Percentiles rank a stretch among this genome's conserved stretches.
These are phyloP conservation scores for Heliamphora exappendiculata DNA, from an alignment of 148 eudicot genomes.

Conservation along the genomic window DNA sequence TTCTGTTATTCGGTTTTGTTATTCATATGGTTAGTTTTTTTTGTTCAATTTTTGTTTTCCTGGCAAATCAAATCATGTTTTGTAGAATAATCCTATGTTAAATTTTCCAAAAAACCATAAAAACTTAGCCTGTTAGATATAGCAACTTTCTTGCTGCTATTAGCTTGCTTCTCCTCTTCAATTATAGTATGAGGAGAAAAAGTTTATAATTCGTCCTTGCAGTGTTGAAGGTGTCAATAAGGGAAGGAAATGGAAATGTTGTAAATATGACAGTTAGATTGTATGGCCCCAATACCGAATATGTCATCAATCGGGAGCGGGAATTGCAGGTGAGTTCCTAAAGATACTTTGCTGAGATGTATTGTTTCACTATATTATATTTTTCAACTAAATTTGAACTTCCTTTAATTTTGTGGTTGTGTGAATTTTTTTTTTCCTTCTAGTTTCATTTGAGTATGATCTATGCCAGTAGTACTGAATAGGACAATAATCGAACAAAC, in stretches of 20 bases:
- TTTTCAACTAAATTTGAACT: background rate
- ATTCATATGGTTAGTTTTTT: background rate
- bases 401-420: background rate
- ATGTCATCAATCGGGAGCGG: conserved; percentile 79
- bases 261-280: conserved; percentile 58
- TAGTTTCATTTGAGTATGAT: too few relatives aligned
- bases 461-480: too few relatives aligned
- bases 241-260: conserved; percentile 41
- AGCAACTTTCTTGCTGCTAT: background rate
- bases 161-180: background rate
- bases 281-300: conserved; percentile 96
- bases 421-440: background rate
- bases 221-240: conserved; percentile 87
- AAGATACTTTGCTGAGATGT: background rate
- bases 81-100: background rate
- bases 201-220: conserved; percentile 20
- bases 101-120: too few relatives aligned
- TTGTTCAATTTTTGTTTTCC: background rate
- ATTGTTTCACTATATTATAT: too few relatives aligned
- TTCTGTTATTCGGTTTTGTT: background rate
- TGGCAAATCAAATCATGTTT: background rate
- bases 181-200: background rate
- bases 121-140: background rate
- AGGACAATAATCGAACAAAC: too few relatives aligned
- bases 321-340: conserved; percentile 56